Evolutionary conservation across 2,329 filamentous ascomycete genomes (phyloP).

Genomic region (Diaporthe ilicicola): DNA sequence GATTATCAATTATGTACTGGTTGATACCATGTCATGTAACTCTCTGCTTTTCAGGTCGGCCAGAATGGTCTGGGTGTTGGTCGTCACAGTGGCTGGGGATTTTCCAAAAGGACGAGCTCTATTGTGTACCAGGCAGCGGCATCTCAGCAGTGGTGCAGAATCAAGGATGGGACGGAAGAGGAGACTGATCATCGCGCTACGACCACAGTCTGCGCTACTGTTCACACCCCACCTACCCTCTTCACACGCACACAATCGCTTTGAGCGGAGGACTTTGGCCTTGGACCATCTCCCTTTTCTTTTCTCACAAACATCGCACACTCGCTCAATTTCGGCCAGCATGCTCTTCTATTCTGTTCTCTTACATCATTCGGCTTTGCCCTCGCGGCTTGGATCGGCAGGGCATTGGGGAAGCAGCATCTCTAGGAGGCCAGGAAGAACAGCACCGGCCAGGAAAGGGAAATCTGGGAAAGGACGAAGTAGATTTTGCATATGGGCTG

Average conservation of each 20-base stretch:
- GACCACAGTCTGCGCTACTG: neutral
- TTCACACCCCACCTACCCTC: neutral
- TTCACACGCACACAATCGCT: neutral
- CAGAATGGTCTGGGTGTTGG: neutral
- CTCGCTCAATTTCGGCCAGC: neutral
- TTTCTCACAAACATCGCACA: neutral
- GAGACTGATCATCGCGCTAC: neutral
- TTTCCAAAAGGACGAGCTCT: neutral
- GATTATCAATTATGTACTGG: slow-evolving; percentile 16
- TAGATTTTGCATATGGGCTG: slow-evolving; percentile 9
- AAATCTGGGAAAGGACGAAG: neutral
- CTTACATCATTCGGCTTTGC: neutral
- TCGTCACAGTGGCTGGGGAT: neutral
- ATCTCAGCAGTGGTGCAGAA: neutral
- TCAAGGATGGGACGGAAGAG: neutral
- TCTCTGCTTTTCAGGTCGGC: neutral
- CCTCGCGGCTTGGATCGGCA: neutral
- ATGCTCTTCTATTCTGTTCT: neutral
- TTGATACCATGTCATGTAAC: neutral
- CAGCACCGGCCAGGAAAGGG: slow-evolving; percentile 9
- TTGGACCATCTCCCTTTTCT: neutral
- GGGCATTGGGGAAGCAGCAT: neutral
- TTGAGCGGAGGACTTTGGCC: neutral
- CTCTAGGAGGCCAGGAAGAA: slow-evolving; percentile 2
- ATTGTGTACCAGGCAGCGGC: neutral